Conservation (phyloP, 2,329 filamentous ascomycete genomes). For the Aspergillus terreus region DNA sequence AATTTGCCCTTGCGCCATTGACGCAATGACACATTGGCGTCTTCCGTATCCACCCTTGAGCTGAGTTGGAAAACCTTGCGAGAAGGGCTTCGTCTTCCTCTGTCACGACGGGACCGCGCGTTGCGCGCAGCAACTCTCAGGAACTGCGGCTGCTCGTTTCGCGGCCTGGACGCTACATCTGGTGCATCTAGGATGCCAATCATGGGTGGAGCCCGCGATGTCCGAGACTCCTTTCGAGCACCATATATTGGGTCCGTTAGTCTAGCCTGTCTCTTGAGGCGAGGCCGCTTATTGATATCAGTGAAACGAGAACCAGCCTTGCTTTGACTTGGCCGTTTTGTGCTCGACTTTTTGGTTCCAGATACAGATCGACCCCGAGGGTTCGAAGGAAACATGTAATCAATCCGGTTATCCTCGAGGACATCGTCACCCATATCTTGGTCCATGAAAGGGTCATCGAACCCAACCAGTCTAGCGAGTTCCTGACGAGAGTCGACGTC, state of each 20-base stretch:
- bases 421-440: constrained; percentile 29
- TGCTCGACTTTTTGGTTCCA: constrained; percentile 15
- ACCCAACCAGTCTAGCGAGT: constrained; percentile 15
- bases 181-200: constrained; percentile 53
- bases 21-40: constrained; percentile 48
- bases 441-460: constrained; percentile 20
- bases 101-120: constrained; percentile 45
- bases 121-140: constrained; percentile 54
- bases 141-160: constrained; percentile 48
- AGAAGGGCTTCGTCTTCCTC: constrained; percentile 50
- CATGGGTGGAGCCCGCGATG: constrained; percentile 20
- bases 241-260: constrained; percentile 32
- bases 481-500: constrained; percentile 9
- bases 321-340: constrained; percentile 14
- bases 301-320: constrained; percentile 2
- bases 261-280: constrained; percentile 30
- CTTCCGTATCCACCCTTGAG: constrained; percentile 51
- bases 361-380: constrained; percentile 17
- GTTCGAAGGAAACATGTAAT: constrained; percentile 35
- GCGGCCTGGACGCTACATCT: constrained; percentile 26
- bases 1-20: constrained; percentile 51
- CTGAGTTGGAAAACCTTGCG: constrained; percentile 52
- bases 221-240: constrained; percentile 20
- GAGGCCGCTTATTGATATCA: constrained; percentile 19
- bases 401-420: constrained; percentile 40